Conservation (phyloP, 495 filamentous ascomycete genomes). For the Lineolata rhizophorae region DNA sequence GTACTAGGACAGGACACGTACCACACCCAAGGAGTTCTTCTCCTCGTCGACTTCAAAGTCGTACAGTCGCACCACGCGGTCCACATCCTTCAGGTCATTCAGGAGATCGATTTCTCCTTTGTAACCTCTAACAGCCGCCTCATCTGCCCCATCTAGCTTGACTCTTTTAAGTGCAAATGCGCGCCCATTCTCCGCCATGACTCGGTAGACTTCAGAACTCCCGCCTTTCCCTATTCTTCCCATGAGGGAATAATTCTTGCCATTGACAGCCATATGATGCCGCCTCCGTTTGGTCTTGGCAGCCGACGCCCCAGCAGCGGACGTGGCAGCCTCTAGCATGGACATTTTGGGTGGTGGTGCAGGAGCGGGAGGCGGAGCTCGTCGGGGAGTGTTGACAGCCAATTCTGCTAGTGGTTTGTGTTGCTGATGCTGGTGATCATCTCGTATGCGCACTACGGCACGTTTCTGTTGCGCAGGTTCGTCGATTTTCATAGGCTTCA, state of each 20-base stretch:
- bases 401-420: no score
- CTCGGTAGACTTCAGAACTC: constrained; percentile 81
- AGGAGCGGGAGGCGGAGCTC: no score
- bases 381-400: no score
- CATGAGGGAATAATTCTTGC: constrained; percentile 69
- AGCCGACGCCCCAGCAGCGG: constrained; percentile 56
- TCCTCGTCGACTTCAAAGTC: constrained; percentile 86
- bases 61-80: constrained; percentile 71
- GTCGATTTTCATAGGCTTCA: no score
- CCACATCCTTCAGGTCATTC: constrained; percentile 56
- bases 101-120: constrained; percentile 94
- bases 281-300: constrained; percentile 40
- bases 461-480: no score
- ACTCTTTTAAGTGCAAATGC: constrained; percentile 88
- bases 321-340: constrained; percentile 74
- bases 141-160: constrained; percentile 74
- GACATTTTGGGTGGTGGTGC: constrained; percentile 88
- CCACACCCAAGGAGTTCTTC: constrained; percentile 66
- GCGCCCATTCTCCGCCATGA: constrained; percentile 90
- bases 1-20: constrained; percentile 21
- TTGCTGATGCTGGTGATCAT: no score
- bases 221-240: constrained; percentile 83
- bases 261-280: constrained; percentile 68
- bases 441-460: no score
- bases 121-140: constrained; percentile 61